Evolutionary conservation across 2,329 filamentous ascomycete species (phyloP).

Genomic region (Pseudocercospora pini-densiflorae): DNA sequence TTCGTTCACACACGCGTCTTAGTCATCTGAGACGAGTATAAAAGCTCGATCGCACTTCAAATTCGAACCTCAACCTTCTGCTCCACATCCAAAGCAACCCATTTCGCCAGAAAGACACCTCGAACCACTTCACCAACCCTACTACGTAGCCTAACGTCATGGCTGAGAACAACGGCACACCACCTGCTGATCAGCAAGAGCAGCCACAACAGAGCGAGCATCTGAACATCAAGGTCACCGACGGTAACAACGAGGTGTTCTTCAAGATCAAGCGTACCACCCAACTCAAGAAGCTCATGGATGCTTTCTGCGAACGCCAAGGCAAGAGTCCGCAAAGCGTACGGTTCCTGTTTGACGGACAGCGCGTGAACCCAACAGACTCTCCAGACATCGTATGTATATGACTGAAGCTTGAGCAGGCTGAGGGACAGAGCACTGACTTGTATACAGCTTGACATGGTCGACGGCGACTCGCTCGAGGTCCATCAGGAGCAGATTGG

Average conservation of each 20-base stretch:
- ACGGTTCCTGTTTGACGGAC: conserved; percentile 95
- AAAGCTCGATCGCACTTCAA: conserved; percentile 21
- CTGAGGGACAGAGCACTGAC: background rate
- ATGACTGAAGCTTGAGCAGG: background rate
- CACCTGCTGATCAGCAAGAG: conserved; percentile 45
- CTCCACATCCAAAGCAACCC: conserved; percentile 14
- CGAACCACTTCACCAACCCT: conserved; percentile 42
- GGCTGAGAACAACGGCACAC: conserved; percentile 48
- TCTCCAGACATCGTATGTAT: conserved; percentile 85
- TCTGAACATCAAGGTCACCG: conserved; percentile 98
- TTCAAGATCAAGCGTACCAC: conserved; percentile 99
- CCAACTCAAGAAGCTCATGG: conserved; percentile 96
- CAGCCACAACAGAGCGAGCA: conserved; percentile 67
- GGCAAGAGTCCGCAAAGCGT: conserved; percentile 85
- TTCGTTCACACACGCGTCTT: conserved; percentile 18
- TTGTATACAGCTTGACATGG: conserved; percentile 81
- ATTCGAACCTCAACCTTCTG: conserved; percentile 9
- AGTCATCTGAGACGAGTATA: conserved; percentile 27
- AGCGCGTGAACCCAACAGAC: conserved; percentile 84
- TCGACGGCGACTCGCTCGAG: conserved; percentile 92
- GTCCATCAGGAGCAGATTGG: conserved; percentile 99
- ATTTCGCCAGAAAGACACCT: conserved; percentile 1
- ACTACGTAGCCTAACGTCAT: conserved; percentile 53
- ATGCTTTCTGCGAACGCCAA: conserved; percentile 94
- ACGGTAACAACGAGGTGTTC: conserved; percentile 99